phyloP scores from a whole-genome alignment of 305 asterid species.

The Fraxinus sp. region DNA sequence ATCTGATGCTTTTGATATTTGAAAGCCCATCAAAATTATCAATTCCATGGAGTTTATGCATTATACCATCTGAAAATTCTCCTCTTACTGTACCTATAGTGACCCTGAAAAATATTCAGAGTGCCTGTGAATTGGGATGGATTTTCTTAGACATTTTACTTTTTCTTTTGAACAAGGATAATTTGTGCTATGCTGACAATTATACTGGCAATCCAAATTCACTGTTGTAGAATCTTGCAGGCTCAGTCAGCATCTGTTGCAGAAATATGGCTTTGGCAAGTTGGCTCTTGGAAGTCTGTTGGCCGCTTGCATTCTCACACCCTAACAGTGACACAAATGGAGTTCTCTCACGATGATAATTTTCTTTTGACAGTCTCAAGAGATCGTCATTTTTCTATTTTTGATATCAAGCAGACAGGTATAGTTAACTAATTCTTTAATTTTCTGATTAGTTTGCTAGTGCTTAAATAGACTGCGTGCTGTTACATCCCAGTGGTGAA shows the following conservation, averaged over 20 bases:
- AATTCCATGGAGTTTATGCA: not conserved
- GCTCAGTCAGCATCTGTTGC: constrained; percentile 90
- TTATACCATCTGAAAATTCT: not conserved
- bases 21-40: not conserved
- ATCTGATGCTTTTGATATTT: not conserved
- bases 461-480: not conserved
- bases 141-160: not conserved
- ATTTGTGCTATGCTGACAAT: not conserved
- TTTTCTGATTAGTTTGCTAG: not conserved
- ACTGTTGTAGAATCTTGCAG: constrained; percentile 37
- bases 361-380: constrained; percentile 85
- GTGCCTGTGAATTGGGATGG: not conserved
- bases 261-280: constrained; percentile 96
- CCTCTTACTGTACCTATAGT: not conserved
- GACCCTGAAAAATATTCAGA: not conserved
- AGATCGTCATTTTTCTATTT: constrained; percentile 86
- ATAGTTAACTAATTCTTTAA: not conserved
- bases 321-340: constrained; percentile 86
- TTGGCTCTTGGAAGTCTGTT: constrained; percentile 84
- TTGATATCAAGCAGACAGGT: constrained; percentile 66
- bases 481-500: not conserved
- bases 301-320: constrained; percentile 86
- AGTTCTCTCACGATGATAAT: constrained; percentile 71
- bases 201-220: not conserved
- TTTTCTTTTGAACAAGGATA: not conserved